A percentile compares a stretch with the other conserved stretches of the same genome.
phyloP scores from a whole-genome alignment of 2,329 filamentous ascomycete genomes.

The Ceratocystis papillata region DNA sequence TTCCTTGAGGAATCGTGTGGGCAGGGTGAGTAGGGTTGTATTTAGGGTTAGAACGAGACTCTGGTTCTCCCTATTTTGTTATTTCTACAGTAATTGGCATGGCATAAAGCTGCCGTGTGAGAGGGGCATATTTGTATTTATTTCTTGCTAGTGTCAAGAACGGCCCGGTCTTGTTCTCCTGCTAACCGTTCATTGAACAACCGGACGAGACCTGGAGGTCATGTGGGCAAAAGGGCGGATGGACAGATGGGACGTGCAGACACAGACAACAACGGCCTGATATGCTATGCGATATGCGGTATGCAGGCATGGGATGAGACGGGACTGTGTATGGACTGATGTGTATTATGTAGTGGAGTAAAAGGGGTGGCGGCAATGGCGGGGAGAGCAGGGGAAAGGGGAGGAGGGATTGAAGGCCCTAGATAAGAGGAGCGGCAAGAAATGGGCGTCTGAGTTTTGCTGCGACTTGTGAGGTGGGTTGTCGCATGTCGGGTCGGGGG shows the following conservation, averaged over 20 bases:
- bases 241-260: background rate
- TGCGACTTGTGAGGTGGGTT: background rate
- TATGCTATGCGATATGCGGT: background rate
- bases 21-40: background rate
- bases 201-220: background rate
- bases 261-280: background rate
- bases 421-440: background rate
- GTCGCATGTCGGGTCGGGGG: background rate
- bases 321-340: constrained; percentile 10
- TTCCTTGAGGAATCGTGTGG: too few relatives aligned
- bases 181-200: background rate
- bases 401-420: background rate
- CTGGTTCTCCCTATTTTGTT: too few relatives aligned
- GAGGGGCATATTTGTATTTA: too few relatives aligned
- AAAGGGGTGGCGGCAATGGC: background rate
- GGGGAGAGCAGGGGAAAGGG: background rate
- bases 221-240: background rate
- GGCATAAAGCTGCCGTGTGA: too few relatives aligned
- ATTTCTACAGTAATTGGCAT: too few relatives aligned
- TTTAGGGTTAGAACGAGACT: background rate
- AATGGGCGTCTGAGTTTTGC: too few relatives aligned
- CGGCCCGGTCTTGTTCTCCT: background rate
- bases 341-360: background rate
- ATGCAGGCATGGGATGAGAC: constrained; percentile 13
- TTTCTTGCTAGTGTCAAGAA: too few relatives aligned